phyloP scores from a whole-genome alignment of 2,329 filamentous ascomycete species.

The Fusarium proliferatum region DNA sequence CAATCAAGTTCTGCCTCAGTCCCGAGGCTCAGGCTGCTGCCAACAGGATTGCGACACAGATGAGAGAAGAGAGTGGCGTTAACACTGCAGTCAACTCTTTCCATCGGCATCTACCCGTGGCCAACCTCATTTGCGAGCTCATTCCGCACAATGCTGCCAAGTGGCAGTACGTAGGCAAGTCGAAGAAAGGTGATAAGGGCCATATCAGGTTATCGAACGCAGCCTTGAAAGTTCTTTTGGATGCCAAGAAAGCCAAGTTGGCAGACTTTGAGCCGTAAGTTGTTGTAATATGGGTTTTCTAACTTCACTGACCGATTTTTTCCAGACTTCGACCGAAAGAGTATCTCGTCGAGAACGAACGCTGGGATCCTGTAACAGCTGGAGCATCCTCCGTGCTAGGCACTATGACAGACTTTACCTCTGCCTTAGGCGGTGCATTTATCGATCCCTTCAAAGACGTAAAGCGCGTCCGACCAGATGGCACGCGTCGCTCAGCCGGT shows the following conservation, averaged over 20 bases:
- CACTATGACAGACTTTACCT: background rate
- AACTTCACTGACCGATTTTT: no score
- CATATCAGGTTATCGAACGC: background rate
- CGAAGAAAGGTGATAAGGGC: background rate
- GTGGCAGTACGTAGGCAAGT: background rate
- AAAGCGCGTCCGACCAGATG: background rate
- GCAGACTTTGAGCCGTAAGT: background rate
- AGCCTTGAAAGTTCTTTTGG: background rate
- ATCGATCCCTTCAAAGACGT: slow-evolving; percentile 2
- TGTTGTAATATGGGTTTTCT: no score
- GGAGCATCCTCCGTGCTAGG: background rate
- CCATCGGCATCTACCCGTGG: slow-evolving; percentile 3
- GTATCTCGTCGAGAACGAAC: background rate
- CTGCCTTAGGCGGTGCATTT: background rate
- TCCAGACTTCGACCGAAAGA: background rate
- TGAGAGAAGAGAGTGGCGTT: background rate
- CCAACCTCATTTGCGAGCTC: background rate
- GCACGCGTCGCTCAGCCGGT: background rate
- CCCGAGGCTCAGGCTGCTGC: slow-evolving; percentile 16
- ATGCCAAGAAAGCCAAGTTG: background rate
- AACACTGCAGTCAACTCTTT: background rate
- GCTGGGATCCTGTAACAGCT: background rate
- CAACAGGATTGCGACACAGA: background rate
- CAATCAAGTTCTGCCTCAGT: slow-evolving; percentile 32
- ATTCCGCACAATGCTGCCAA: background rate